phyloP scores from a whole-genome alignment of 106 monocot species.

The Allium fistulosum region DNA sequence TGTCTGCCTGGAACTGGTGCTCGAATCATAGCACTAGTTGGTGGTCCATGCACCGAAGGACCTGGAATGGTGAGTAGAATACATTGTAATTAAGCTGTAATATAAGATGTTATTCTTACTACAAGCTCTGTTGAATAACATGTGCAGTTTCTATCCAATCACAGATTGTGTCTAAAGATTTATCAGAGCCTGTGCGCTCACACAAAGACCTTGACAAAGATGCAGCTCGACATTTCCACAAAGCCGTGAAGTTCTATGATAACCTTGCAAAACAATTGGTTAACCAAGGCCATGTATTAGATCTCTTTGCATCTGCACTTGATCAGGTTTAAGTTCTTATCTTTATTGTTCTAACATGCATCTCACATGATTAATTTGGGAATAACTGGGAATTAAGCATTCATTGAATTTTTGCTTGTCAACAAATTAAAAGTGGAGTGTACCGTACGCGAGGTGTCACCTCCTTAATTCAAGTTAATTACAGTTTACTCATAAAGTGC shows the following conservation, averaged over 20 bases:
- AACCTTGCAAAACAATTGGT: conserved; percentile 88
- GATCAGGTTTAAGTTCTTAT: conserved; percentile 66
- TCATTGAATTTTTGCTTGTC: background rate
- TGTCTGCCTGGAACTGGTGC: conserved; percentile 95
- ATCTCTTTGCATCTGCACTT: conserved; percentile 95
- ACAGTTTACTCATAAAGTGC: too few relatives aligned
- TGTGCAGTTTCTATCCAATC: conserved; percentile 4
- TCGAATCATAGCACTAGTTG: conserved; percentile 84
- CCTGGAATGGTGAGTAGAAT: conserved; percentile 86
- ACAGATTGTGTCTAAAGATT: conserved; percentile 96
- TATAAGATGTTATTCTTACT: background rate
- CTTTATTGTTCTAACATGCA: background rate
- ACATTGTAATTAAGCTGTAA: background rate
- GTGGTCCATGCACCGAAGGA: conserved; percentile 97
- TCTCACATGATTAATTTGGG: too few relatives aligned
- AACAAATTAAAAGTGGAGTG: background rate
- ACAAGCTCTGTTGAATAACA: background rate
- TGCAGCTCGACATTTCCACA: conserved; percentile 87
- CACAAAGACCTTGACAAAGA: conserved; percentile 99
- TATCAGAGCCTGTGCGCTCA: conserved; percentile 92
- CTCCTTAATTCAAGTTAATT: too few relatives aligned
- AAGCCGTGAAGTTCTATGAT: conserved; percentile 97
- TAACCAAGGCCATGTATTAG: conserved; percentile 93
- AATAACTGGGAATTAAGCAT: background rate
- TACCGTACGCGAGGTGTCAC: too few relatives aligned